These are phyloP conservation scores for Myxozyma sirexii DNA, from an alignment of 805 yeast species.

Conservation along the genomic window DNA sequence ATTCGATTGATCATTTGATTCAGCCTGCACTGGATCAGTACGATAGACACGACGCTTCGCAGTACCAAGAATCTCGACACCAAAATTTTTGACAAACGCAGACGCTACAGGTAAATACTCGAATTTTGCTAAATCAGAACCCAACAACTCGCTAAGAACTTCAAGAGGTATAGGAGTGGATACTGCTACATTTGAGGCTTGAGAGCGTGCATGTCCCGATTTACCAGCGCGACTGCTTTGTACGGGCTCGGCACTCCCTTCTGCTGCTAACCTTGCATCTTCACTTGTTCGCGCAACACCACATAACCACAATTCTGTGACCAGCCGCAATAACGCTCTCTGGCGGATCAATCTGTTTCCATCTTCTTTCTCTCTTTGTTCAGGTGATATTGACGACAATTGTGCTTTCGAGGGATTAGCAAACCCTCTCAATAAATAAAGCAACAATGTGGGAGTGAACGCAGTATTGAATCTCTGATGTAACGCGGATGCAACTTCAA, in stretches of 20 bases:
- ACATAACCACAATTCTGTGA: constrained; percentile 60
- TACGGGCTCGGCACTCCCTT: constrained; percentile 10
- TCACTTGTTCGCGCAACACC: constrained; percentile 57
- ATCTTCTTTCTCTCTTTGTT: constrained; percentile 51
- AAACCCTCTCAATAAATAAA: constrained; percentile 37
- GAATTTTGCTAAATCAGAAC: constrained; percentile 29
- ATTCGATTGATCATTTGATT: not conserved
- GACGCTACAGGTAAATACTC: constrained; percentile 34
- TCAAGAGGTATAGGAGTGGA: constrained; percentile 49
- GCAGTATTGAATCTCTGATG: constrained; percentile 69
- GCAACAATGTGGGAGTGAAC: constrained; percentile 49
- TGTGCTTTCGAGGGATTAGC: constrained; percentile 34
- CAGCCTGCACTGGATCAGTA: not conserved
- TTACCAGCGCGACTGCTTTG: not conserved
- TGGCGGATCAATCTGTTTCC: constrained; percentile 48
- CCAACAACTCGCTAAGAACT: constrained; percentile 51
- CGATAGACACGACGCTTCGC: constrained; percentile 3
- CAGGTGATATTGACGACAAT: constrained; percentile 33
- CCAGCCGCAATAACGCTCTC: constrained; percentile 52
- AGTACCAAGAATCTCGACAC: constrained; percentile 59
- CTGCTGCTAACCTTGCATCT: constrained; percentile 45
- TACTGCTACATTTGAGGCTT: not conserved
- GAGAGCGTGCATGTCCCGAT: not conserved
- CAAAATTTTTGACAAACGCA: constrained; percentile 58
- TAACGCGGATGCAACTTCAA: constrained; percentile 67